Percentiles rank a stretch among this genome's conserved stretches.
phyloP scores from a whole-genome alignment of 805 yeast genomes.

The Tetrapisispora phaffii region DNA sequence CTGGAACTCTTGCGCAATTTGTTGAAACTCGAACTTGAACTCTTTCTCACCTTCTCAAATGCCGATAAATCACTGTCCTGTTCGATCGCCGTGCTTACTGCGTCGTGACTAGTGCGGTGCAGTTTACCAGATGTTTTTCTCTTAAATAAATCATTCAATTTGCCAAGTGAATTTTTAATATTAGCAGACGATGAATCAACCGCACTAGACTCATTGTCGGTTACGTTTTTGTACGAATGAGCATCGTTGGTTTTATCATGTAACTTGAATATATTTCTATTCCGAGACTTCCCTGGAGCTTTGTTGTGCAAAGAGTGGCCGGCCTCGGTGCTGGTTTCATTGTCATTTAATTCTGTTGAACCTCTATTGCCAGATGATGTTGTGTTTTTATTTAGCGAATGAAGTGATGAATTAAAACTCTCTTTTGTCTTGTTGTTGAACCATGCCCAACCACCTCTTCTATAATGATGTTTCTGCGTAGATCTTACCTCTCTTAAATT shows the following conservation, averaged over 20 bases:
- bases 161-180: conserved; percentile 2
- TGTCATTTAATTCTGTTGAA: background rate
- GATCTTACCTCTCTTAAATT: background rate
- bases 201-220: background rate
- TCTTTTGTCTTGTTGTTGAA: conserved; percentile 6
- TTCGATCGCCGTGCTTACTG: too few relatives aligned
- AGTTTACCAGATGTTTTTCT: conserved; percentile 1
- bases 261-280: background rate
- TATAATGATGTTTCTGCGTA: conserved; percentile 4
- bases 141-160: conserved; percentile 3
- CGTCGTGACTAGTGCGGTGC: background rate
- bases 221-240: background rate
- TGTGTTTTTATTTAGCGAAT: background rate
- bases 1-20: background rate
- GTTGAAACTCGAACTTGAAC: background rate
- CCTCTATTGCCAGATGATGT: background rate
- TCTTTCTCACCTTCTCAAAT: background rate
- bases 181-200: background rate
- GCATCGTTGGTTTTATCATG: background rate
- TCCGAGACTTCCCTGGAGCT: background rate
- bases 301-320: background rate
- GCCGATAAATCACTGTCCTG: background rate
- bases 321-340: too few relatives aligned
- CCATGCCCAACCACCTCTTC: conserved; percentile 15
- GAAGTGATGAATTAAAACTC: background rate